phyloP scores from a whole-genome alignment of 179 eudicot genomes.

The Silene vulgaris region DNA sequence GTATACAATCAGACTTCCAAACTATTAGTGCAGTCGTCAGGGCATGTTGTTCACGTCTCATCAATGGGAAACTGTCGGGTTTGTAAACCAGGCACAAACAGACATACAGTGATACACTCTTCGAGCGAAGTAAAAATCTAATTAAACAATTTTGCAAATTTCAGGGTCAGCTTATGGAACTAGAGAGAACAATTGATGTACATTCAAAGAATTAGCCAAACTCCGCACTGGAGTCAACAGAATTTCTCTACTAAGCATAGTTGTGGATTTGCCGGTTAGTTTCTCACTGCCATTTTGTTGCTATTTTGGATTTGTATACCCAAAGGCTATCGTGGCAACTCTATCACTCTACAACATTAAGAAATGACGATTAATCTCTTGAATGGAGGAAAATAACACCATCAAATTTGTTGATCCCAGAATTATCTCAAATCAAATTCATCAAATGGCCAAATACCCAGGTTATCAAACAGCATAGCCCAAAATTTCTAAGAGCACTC shows the following conservation, averaged over 20 bases:
- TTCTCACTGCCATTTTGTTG: not conserved
- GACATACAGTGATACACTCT: too few species aligned
- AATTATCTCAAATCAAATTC: too few species aligned
- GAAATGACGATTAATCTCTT: too few species aligned
- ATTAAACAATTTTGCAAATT: not conserved
- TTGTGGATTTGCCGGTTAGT: conserved; percentile 81
- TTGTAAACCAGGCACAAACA: not conserved
- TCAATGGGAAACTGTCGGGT: conserved; percentile 24
- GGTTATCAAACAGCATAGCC: too few species aligned
- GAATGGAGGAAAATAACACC: too few species aligned
- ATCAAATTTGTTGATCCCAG: too few species aligned
- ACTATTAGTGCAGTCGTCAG: conserved; percentile 58
- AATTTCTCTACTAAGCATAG: conserved; percentile 18
- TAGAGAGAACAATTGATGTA: conserved; percentile 28
- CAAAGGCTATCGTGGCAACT: too few species aligned
- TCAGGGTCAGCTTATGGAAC: conserved; percentile 40
- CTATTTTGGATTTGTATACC: too few species aligned
- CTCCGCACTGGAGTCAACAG: conserved; percentile 71
- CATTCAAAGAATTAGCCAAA: conserved; percentile 33
- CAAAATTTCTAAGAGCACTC: too few species aligned
- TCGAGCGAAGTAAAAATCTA: not conserved
- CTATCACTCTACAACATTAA: too few species aligned
- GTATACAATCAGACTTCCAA: conserved; percentile 37
- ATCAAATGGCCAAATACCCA: too few species aligned
- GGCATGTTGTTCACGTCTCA: conserved; percentile 66